Percentiles rank a stretch among this genome's conserved stretches.
Conservation (phyloP, 306 rosid genomes). For the Bauhinia variegata region DNA sequence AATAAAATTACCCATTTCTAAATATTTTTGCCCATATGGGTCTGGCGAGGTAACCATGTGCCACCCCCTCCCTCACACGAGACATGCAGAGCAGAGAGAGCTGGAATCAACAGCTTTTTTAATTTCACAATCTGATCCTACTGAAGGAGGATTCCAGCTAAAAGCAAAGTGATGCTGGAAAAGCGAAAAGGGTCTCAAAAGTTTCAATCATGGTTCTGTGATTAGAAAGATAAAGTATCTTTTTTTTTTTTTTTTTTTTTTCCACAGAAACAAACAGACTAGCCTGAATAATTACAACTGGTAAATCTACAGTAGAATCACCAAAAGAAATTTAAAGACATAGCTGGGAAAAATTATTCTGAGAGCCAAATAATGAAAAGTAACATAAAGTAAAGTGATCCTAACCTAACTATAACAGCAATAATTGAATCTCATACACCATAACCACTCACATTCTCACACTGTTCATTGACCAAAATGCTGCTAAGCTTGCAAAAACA, state of each 20-base stretch:
- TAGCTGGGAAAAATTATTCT: constrained; percentile 8
- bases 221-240: constrained; percentile 39
- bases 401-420: constrained; percentile 21
- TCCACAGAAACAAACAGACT: not conserved
- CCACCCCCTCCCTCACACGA: not conserved
- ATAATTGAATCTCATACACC: constrained; percentile 40
- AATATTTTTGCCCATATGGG: not conserved
- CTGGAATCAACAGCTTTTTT: constrained; percentile 30
- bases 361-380: constrained; percentile 14
- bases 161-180: constrained; percentile 31
- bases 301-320: constrained; percentile 36
- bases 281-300: constrained; percentile 27
- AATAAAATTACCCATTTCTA: too few relatives aligned
- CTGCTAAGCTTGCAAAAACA: constrained; percentile 52
- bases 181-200: constrained; percentile 33
- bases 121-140: constrained; percentile 4
- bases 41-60: not conserved
- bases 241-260: too few relatives aligned
- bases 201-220: constrained; percentile 37
- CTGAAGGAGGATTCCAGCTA: constrained; percentile 25
- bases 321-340: not conserved
- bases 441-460: constrained; percentile 42
- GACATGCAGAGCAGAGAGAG: constrained; percentile 37
- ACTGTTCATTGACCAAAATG: constrained; percentile 40
- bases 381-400: constrained; percentile 33